Evolutionary conservation across 371 early-diverging fungal genomes (phyloP), one percentile per base, ranked within the genome.

Genomic region (Rhizomucor miehei): DNA sequence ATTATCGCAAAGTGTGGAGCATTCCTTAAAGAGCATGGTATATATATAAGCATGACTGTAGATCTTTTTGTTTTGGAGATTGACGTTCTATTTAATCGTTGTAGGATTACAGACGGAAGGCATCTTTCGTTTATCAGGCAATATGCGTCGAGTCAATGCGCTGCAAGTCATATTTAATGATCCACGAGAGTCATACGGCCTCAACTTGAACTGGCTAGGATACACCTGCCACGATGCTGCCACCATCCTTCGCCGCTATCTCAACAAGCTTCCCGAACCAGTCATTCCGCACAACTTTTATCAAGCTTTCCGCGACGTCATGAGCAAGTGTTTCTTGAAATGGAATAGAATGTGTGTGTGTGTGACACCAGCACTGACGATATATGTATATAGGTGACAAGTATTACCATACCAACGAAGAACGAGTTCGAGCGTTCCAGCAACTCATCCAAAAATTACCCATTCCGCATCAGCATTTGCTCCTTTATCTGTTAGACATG

Each of bases 151-250:
- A 21, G 80, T 87, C 45, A 70, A 78, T 17, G 73, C 78, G 39
- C 61, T 87, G 38, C 84, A 87, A 54, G 60, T 68, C 5, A 52
- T 79, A 21, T 83, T 83, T 61, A 79, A 81, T 52, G 71, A 78
- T 20, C 76, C 81, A 51, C 61, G 81, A 44, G 82, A 84, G 54
- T 61, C 69, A 23, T 82, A 82, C 52, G 84, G 85, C n/a, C 66
- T 71, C 25, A 70, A 76, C 52, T 54, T 82, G 37, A 79, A 81
- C 60, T 85, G 84, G 83, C 45, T 40, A 36, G 75, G 76, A 6
- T 84, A 73, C 60, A 75, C 83, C 10, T 75, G 82, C 8, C 83
- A 82, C 51, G 87, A 87, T 65, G 82, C 84, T 16, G 84, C 85
- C 23, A 80, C 76, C 48, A 68, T 84, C 1, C 59, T 85, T 14